Base-by-base conservation (phyloP, 345 rosid genomes). In the Eucalyptus rudis region DNA sequence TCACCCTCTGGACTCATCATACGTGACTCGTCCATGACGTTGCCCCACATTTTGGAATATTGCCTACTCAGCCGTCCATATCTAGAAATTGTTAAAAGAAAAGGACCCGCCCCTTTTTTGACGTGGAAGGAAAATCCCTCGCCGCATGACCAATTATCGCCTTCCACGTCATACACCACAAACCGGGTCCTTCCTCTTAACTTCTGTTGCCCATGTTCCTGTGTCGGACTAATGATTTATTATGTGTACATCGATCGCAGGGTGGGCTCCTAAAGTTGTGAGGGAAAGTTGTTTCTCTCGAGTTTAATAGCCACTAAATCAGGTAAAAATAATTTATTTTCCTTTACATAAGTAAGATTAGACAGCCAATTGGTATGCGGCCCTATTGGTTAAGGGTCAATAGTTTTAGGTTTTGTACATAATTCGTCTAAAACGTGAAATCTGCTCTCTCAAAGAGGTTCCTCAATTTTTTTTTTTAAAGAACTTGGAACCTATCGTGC, bases 41-140 rank as follows among this genome's bases (percentile, higher is more conserved):
- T 5, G 45, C 49, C 80, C 17, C 17, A 13, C 68, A 29, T 6
- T 29, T 19, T 86, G 17, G 36, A 33, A 52, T 59, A 22, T 29
- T 54, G 71, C 88, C 88, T 90, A 91, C 90, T 83, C 88, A 12
- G 87, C 88, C 56, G 11, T 86, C 87, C n/a, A 88, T 13, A 88
- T 87, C 88, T 50, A 19, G 44, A 4, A 7, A 24, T 49, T 47
- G 40, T 56, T 86, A 20, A 9, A 33, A 64, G 33, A 29, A 5
- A 87, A 88, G 76, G 56, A n/a, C 43, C 85, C 12, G 31, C 31
- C 13, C 22, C 31, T 27, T 29, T 10, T 80, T 90, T 64, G 88
- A 92, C 90, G 90, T 90, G 94, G 91, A 87, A 6, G 16, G 44
- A n/a, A 8, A 25, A 19, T 86, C 89, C 90, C 45, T 5, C 13